A percentile compares a stretch with the other conserved stretches of the same genome.
Conservation (phyloP, 306 rosid species). For the Pueraria montana region DNA sequence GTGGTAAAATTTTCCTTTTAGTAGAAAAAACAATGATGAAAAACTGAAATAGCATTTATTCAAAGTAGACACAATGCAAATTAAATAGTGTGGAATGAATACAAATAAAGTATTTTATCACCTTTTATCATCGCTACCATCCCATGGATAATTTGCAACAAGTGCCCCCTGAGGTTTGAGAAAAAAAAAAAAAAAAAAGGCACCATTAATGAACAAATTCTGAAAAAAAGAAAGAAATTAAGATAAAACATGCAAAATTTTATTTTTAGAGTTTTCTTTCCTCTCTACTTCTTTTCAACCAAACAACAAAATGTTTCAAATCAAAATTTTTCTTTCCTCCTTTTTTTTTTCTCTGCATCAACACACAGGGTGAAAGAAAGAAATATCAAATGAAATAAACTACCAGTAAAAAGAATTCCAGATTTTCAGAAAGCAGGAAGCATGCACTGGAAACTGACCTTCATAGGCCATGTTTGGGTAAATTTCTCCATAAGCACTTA, state of each 20-base stretch:
- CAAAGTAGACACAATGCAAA: conserved; percentile 14
- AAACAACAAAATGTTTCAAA: neutral
- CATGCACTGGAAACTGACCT: conserved; percentile 27
- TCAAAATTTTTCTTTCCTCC: neutral
- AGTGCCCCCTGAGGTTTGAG: conserved; percentile 77
- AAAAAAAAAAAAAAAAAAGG: neutral
- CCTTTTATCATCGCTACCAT: conserved; percentile 87
- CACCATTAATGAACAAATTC: conserved; percentile 35
- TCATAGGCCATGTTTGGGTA: neutral
- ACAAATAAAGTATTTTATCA: conserved; percentile 41
- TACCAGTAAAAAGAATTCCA: conserved; percentile 8
- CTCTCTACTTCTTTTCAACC: neutral
- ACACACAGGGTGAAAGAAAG: neutral
- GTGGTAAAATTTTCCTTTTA: neutral
- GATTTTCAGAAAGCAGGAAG: conserved; percentile 33
- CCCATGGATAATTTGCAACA: conserved; percentile 99
- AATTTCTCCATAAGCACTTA: too few species aligned
- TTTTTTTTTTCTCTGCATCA: neutral
- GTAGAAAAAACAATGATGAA: neutral
- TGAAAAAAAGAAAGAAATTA: neutral
- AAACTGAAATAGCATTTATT: neutral
- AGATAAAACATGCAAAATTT: neutral
- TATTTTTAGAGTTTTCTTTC: neutral
- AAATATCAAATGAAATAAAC: neutral
- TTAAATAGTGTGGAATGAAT: neutral